phyloP scores from a whole-genome alignment of 1,139 yeast genomes.

The Kodamaea plutei region DNA sequence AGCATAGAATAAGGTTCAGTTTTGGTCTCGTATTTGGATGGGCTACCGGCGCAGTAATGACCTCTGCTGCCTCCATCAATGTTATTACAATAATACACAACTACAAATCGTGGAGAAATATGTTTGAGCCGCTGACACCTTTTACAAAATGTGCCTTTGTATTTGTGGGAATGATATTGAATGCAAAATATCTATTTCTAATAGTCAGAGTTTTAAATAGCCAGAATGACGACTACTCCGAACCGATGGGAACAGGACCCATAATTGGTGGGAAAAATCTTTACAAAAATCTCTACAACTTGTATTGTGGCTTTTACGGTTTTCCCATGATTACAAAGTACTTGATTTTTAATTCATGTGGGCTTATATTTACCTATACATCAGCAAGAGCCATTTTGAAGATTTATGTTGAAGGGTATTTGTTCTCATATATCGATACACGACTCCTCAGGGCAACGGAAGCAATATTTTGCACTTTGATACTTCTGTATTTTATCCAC shows the following conservation, averaged over 20 bases:
- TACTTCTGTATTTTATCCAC: constrained; percentile 57
- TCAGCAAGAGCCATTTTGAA: constrained; percentile 14
- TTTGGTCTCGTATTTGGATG: constrained; percentile 62
- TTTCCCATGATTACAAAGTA: constrained; percentile 21
- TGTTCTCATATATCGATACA: constrained; percentile 15
- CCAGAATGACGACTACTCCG: constrained; percentile 14
- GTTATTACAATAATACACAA: constrained; percentile 18
- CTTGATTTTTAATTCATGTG: constrained; percentile 15
- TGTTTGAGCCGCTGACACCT: constrained; percentile 29
- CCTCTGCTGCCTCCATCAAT: constrained; percentile 52
- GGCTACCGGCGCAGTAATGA: constrained; percentile 44
- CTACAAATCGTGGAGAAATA: constrained; percentile 23
- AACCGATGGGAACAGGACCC: constrained; percentile 10
- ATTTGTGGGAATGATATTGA: constrained; percentile 24
- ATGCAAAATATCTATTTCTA: constrained; percentile 29
- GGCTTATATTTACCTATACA: constrained; percentile 9
- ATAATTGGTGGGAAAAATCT: constrained; percentile 12
- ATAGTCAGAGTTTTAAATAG: constrained; percentile 20
- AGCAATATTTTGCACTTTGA: constrained; percentile 32
- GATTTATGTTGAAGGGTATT: constrained; percentile 17
- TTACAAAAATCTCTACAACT: constrained; percentile 26
- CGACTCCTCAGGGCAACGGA: constrained; percentile 17
- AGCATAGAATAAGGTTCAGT: constrained; percentile 55
- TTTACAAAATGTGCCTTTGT: constrained; percentile 25
- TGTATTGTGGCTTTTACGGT: constrained; percentile 18